Conservation (phyloP, 768 basidiomycete species). For the Agaricus blazei region DNA sequence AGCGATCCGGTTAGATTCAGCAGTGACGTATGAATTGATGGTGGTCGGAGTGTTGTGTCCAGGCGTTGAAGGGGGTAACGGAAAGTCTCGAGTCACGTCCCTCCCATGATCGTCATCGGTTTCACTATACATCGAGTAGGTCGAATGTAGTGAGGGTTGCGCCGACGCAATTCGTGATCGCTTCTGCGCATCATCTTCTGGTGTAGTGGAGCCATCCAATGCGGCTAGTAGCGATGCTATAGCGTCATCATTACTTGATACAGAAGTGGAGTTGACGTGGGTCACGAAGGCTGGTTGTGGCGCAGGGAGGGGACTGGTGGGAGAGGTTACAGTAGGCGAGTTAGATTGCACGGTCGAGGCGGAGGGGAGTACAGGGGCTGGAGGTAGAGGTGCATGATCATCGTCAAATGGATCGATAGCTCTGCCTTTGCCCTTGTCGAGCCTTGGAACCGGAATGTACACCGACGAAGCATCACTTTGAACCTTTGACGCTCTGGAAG, state of each 20-base stretch:
- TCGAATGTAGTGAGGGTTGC: slow-evolving; percentile 44
- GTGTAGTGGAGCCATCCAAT: slow-evolving; percentile 36
- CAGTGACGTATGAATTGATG: slow-evolving; percentile 2
- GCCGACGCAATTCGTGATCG: slow-evolving; percentile 54
- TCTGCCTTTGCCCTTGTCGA: slow-evolving; percentile 13
- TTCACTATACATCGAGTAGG: slow-evolving; percentile 24
- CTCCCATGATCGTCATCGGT: slow-evolving; percentile 23
- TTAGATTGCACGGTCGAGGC: background rate
- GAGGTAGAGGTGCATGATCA: slow-evolving; percentile 12
- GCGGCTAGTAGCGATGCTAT: slow-evolving; percentile 64
- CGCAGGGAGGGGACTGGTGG: slow-evolving; percentile 14
- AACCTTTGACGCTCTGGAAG: slow-evolving; percentile 5
- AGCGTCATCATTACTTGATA: slow-evolving; percentile 46
- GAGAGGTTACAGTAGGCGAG: background rate
- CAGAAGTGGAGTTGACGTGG: slow-evolving; percentile 31
- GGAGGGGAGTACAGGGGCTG: background rate
- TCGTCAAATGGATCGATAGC: slow-evolving; percentile 39
- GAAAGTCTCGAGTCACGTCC: slow-evolving; percentile 32
- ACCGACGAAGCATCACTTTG: background rate
- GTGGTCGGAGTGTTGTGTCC: slow-evolving; percentile 8
- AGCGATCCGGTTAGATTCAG: slow-evolving; percentile 1
- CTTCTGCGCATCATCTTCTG: slow-evolving; percentile 38
- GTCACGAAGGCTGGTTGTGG: slow-evolving; percentile 27
- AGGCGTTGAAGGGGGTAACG: slow-evolving; percentile 28
- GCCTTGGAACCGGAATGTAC: slow-evolving; percentile 3